Percentiles rank a stretch among this genome's conserved stretches.
Evolutionary conservation across 1,284 basidiomycete species (phyloP).

Genomic region (Cystobasidium slooffiae): DNA sequence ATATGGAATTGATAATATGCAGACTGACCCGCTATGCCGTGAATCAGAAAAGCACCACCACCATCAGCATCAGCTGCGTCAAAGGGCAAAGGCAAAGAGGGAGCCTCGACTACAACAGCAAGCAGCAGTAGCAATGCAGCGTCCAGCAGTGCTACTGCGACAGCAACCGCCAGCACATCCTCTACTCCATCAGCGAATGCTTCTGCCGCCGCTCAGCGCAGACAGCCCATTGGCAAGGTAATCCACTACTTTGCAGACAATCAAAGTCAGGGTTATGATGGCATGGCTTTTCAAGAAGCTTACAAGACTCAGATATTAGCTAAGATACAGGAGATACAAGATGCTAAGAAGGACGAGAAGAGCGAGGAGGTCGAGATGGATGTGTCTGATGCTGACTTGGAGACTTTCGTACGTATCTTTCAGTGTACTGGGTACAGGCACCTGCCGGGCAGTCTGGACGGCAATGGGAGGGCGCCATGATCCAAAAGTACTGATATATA

Average conservation of each 20-base stretch:
- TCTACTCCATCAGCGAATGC: not conserved
- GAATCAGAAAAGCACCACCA: slow-evolving; percentile 14
- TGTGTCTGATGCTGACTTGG: slow-evolving; percentile 7
- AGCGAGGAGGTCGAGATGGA: not conserved
- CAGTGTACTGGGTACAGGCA: not conserved
- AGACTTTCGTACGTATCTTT: slow-evolving; percentile 12
- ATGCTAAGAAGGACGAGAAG: not conserved
- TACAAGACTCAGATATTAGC: slow-evolving; percentile 22
- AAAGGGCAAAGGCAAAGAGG: slow-evolving; percentile 36
- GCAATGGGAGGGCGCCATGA: not conserved
- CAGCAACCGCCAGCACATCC: not conserved
- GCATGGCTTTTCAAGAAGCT: slow-evolving; percentile 21
- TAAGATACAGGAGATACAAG: slow-evolving; percentile 17
- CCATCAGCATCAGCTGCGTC: slow-evolving; percentile 19
- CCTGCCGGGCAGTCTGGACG: not conserved
- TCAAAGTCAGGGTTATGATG: slow-evolving; percentile 33
- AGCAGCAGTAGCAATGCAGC: slow-evolving; percentile 13
- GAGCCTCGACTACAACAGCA: not conserved
- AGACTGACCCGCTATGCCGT: no score
- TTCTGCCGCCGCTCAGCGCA: slow-evolving; percentile 7
- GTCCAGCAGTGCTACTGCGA: not conserved
- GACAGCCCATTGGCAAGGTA: slow-evolving; percentile 29
- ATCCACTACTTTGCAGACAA: slow-evolving; percentile 35
- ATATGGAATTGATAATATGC: no score
- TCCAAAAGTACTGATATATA: not conserved